Base-by-base conservation (phyloP, 352 stramenopile genomes). In the Phytophthora pseudosyringae region DNA sequence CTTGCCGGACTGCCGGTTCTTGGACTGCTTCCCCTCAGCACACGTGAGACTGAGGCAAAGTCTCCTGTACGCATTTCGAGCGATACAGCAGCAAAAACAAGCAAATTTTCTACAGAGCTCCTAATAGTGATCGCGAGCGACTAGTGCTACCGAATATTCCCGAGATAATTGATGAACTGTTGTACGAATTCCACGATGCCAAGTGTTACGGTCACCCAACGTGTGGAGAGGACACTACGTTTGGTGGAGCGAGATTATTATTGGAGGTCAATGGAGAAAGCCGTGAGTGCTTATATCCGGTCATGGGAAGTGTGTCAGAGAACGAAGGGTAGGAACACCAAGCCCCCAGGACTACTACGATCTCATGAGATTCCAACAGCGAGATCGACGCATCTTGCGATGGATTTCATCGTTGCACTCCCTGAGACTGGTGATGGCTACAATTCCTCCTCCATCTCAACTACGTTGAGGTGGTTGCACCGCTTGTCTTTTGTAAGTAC, bases 401-500 rank as follows among this genome's bases (percentile, higher is more conserved):
- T n/a, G n/a, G n/a, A n/a, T n/a, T n/a, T n/a, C n/a, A n/a, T n/a
- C n/a, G n/a, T n/a, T n/a, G n/a, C n/a, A n/a, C n/a, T n/a, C n/a
- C n/a, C n/a, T n/a, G n/a, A n/a, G n/a, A n/a, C n/a, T n/a, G n/a
- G n/a, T n/a, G n/a, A n/a, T n/a, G n/a, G n/a, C n/a, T n/a, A n/a
- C n/a, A 73, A 49, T 76, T 76, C 35, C 50, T 73, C 1, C 38
- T 70, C 3, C 55, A 76, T 10, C 53, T 72, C 38, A 74, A 76
- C 29, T 78, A 70, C 13, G 69, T 78, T 7, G 69, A 76, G 16
- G 64, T 76, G 7, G 45, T 73, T n/a, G 60, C 70, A 7, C 68
- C 64, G 7, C 44, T 73, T 13, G 56, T 76, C 4, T 76, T 67
- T 25, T 69, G 64, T 73, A 50, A 57, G 69, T 72, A 8, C 5